phyloP scores from a whole-genome alignment of 2,329 filamentous ascomycete genomes.

The Cladosporium colombiae region DNA sequence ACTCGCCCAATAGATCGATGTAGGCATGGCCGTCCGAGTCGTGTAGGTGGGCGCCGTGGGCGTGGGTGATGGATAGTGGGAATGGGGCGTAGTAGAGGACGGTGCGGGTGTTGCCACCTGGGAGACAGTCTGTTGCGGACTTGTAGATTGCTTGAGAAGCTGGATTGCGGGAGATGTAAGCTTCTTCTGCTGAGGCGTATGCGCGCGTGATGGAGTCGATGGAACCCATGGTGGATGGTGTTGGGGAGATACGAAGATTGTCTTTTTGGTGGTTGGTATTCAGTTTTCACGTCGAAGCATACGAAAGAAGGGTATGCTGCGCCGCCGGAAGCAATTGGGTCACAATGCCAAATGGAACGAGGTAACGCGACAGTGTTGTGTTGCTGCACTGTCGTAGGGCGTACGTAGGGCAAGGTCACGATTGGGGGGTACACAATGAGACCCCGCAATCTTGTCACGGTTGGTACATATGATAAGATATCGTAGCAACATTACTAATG shows the following conservation, averaged over 20 bases:
- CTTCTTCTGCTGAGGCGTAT: neutral
- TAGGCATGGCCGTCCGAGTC: slow-evolving; percentile 46
- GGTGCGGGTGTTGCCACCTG: slow-evolving; percentile 43
- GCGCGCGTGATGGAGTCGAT: neutral
- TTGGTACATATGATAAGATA: neutral
- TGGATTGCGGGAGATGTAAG: slow-evolving; percentile 11
- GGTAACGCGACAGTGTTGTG: neutral
- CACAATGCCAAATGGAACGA: neutral
- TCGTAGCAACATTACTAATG: neutral
- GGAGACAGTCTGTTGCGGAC: slow-evolving; percentile 35
- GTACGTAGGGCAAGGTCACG: neutral
- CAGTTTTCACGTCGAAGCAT: neutral
- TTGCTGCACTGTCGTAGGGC: neutral
- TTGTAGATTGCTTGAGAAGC: slow-evolving; percentile 30
- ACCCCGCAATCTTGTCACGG: neutral
- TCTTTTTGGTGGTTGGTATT: neutral
- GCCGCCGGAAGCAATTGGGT: neutral
- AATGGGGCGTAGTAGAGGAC: slow-evolving; percentile 42
- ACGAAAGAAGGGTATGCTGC: neutral
- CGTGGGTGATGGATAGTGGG: slow-evolving; percentile 38
- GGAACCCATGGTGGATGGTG: neutral
- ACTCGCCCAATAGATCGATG: slow-evolving; percentile 63
- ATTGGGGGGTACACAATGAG: neutral
- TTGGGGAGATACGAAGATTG: neutral
- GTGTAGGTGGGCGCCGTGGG: slow-evolving; percentile 31